Evolutionary conservation across 176 grass and related monocot genomes (phyloP).

Genomic region (Musa schizocarpa): DNA sequence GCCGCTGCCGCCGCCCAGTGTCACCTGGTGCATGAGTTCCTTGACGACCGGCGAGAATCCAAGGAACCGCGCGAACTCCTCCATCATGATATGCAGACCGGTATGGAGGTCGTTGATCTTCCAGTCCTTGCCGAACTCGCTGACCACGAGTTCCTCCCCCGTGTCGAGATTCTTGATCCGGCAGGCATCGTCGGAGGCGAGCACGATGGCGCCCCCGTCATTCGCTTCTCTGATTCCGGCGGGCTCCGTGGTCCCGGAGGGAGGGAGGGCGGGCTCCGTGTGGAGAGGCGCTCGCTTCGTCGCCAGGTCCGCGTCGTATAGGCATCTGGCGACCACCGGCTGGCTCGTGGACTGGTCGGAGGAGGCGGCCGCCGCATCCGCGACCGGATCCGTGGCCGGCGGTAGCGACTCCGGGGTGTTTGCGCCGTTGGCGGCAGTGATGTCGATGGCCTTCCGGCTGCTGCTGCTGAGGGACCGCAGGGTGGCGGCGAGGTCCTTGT

Average conservation of each 20-base stretch:
- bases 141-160: constrained; percentile 35
- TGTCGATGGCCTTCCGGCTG: not conserved
- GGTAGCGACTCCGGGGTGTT: constrained; percentile 4
- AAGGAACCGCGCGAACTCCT: constrained; percentile 39
- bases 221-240: not conserved
- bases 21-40: constrained; percentile 45
- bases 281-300: not conserved
- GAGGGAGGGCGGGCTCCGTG: not conserved
- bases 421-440: not conserved
- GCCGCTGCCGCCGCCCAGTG: constrained; percentile 13
- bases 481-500: constrained; percentile 33
- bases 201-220: not conserved
- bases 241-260: constrained; percentile 2
- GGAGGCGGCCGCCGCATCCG: not conserved
- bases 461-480: not conserved
- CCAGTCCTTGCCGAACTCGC: constrained; percentile 38
- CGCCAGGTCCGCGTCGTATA: constrained; percentile 28
- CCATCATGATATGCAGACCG: constrained; percentile 27
- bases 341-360: constrained; percentile 16
- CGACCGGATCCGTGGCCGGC: constrained; percentile 1
- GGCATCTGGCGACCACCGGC: constrained; percentile 21
- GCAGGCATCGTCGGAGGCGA: not conserved
- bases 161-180: constrained; percentile 34
- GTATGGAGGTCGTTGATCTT: constrained; percentile 11
- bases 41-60: constrained; percentile 41